Conservation (phyloP, 805 yeast genomes). For the Candida takata region DNA sequence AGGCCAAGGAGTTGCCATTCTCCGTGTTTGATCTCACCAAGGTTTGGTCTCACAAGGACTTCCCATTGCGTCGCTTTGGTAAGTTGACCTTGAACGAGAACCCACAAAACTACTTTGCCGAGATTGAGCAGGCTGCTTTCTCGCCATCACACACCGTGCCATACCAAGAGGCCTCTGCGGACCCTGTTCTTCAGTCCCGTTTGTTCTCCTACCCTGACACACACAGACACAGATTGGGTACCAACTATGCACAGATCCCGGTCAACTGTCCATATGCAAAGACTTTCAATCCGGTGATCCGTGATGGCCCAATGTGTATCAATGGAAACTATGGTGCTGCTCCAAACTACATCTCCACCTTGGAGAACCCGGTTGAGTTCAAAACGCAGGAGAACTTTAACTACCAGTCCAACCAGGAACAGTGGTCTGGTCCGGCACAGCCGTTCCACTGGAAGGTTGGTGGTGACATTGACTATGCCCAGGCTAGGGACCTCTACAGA, state of each 20-base stretch:
- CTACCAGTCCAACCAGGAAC: constrained; percentile 62
- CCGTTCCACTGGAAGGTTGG: constrained; percentile 80
- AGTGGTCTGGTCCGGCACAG: constrained; percentile 75
- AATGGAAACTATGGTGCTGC: constrained; percentile 68
- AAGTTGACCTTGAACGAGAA: constrained; percentile 72
- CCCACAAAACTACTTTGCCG: constrained; percentile 83
- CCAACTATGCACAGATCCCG: constrained; percentile 79
- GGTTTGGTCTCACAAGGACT: constrained; percentile 85
- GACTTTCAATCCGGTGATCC: constrained; percentile 60
- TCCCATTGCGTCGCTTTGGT: constrained; percentile 84
- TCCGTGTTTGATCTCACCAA: constrained; percentile 88
- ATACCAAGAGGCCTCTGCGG: constrained; percentile 75
- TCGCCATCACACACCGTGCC: constrained; percentile 84
- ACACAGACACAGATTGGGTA: constrained; percentile 71
- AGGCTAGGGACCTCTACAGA: constrained; percentile 66
- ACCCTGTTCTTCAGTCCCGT: constrained; percentile 78
- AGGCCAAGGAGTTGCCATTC: constrained; percentile 68
- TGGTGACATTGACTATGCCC: constrained; percentile 67
- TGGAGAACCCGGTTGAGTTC: constrained; percentile 29
- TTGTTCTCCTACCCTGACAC: constrained; percentile 81
- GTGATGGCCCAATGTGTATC: constrained; percentile 76
- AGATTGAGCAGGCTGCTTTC: constrained; percentile 80
- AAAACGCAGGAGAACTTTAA: constrained; percentile 20
- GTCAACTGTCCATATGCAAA: constrained; percentile 73
- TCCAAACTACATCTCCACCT: constrained; percentile 65